phyloP scores from a whole-genome alignment of 1,284 basidiomycete genomes.

The Microbotryum violaceum region DNA sequence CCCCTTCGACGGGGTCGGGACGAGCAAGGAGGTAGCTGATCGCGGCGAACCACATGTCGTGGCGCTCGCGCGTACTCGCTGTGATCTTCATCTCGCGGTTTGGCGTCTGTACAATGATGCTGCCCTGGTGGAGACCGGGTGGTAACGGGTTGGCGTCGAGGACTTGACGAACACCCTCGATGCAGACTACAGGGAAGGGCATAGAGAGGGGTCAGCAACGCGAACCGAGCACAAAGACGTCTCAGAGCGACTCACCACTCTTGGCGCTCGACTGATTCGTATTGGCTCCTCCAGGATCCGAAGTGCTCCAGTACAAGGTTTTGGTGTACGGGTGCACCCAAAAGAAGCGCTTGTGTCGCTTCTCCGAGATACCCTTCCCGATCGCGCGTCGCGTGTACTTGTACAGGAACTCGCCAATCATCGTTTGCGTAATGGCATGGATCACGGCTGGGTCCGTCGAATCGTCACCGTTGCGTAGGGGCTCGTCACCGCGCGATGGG shows the following conservation, averaged over 20 bases:
- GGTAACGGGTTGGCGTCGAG: constrained; percentile 89
- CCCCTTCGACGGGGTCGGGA: constrained; percentile 41
- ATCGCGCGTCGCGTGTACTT: constrained; percentile 93
- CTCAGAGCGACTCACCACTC: constrained; percentile 61
- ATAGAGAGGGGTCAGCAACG: too few species aligned
- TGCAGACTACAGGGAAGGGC: constrained; percentile 56
- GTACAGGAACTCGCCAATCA: constrained; percentile 98
- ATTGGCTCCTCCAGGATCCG: constrained; percentile 76
- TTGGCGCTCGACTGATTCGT: constrained; percentile 89
- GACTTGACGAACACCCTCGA: constrained; percentile 81
- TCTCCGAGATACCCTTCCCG: constrained; percentile 82
- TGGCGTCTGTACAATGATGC: constrained; percentile 83
- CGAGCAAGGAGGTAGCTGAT: constrained; percentile 72
- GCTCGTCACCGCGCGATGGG: constrained; percentile 6
- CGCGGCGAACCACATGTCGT: constrained; percentile 85
- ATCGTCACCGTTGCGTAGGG: constrained; percentile 29
- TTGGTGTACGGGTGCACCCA: constrained; percentile 99
- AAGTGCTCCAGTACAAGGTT: constrained; percentile 91
- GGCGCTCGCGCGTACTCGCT: constrained; percentile 82
- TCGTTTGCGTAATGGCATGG: constrained; percentile 96
- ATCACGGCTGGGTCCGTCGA: constrained; percentile 79
- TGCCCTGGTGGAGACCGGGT: constrained; percentile 84
- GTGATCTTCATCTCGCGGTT: constrained; percentile 97
- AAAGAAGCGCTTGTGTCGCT: constrained; percentile 91
- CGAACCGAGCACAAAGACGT: too few species aligned